A percentile compares a stretch with the other conserved stretches of the same genome.
These are phyloP conservation scores for Backusella circina DNA, from an alignment of 192 early-diverging fungal genomes.

Conservation along the genomic window DNA sequence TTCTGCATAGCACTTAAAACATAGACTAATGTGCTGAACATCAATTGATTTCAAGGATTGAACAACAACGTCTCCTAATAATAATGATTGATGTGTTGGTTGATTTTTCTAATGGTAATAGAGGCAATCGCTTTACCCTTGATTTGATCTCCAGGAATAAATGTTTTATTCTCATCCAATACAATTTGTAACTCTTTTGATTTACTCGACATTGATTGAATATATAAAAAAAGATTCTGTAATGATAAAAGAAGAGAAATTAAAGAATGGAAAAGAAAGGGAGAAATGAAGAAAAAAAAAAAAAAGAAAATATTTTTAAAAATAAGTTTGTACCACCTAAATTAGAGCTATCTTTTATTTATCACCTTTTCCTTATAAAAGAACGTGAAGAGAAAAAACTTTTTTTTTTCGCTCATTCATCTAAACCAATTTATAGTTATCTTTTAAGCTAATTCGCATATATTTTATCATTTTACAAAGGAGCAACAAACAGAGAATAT, in stretches of 20 bases:
- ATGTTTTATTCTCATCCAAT: not conserved
- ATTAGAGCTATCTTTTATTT: not conserved
- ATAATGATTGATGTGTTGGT: not conserved
- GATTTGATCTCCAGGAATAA: not conserved
- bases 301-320: not conserved
- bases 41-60: not conserved
- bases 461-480: not conserved
- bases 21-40: not conserved
- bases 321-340: not conserved
- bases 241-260: not conserved
- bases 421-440: not conserved
- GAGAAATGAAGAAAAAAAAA: not conserved
- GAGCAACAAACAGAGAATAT: not conserved
- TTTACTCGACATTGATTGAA: not conserved
- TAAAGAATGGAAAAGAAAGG: not conserved
- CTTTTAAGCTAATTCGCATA: not conserved
- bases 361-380: not conserved
- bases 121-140: not conserved
- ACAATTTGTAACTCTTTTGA: not conserved
- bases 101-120: not conserved
- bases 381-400: not conserved
- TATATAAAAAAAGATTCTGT: not conserved
- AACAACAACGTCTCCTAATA: not conserved
- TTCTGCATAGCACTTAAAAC: not conserved
- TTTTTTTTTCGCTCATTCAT: not conserved